Percentiles rank a stretch among this genome's conserved stretches.
Evolutionary conservation across 495 filamentous ascomycete genomes (phyloP).

Genomic region (Penicillium odoratum): DNA sequence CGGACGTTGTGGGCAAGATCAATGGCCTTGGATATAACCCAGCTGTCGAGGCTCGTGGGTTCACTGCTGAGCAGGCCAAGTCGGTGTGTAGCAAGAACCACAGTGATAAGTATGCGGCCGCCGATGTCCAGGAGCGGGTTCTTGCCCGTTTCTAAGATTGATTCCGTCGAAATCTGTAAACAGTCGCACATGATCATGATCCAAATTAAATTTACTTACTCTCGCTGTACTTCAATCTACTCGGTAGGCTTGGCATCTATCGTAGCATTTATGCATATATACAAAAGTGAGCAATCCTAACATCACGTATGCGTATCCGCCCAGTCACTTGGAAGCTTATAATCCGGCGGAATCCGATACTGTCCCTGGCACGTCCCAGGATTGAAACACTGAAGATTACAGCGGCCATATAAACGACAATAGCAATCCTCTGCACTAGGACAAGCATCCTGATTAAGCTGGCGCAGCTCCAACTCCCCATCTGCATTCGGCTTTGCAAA

Average conservation of each 20-base stretch:
- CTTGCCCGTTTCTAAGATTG: constrained; percentile 54
- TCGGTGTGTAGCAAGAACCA: constrained; percentile 68
- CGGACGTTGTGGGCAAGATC: constrained; percentile 57
- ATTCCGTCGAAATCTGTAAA: constrained; percentile 15
- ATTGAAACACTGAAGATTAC: constrained; percentile 30
- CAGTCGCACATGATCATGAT: constrained; percentile 15
- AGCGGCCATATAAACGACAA: constrained; percentile 46
- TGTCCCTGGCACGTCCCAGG: constrained; percentile 36
- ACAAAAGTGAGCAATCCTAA: background rate
- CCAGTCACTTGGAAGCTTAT: constrained; percentile 39
- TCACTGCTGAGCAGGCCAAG: constrained; percentile 73
- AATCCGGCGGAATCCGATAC: constrained; percentile 37
- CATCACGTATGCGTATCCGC: constrained; percentile 27
- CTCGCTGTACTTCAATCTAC: background rate
- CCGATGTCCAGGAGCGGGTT: constrained; percentile 71
- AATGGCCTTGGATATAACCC: constrained; percentile 88
- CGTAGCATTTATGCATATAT: background rate
- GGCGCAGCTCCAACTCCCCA: constrained; percentile 43
- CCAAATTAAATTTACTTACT: background rate
- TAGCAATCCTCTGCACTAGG: constrained; percentile 44
- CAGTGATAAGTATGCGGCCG: constrained; percentile 70
- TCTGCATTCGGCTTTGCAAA: constrained; percentile 31
- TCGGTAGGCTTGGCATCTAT: background rate
- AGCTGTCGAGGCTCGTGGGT: constrained; percentile 82
- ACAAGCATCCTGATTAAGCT: constrained; percentile 39